These are phyloP conservation scores for Pichia cabralensis DNA, from an alignment of 805 yeast genomes.

Conservation along the genomic window DNA sequence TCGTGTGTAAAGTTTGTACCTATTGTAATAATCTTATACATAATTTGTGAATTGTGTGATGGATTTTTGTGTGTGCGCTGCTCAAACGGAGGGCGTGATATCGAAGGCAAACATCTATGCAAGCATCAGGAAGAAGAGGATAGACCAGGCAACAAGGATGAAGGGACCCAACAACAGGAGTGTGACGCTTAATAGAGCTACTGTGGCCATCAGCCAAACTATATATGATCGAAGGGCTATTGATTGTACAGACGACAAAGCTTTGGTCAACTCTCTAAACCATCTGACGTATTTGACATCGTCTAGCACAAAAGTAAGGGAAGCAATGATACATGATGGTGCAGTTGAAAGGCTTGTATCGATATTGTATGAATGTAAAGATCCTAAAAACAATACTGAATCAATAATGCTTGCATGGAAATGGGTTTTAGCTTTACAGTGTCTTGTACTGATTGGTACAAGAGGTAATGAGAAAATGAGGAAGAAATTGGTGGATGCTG, in stretches of 20 bases:
- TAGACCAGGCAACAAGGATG: too few relatives aligned
- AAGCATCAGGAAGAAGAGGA: too few relatives aligned
- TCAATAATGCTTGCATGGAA: constrained; percentile 78
- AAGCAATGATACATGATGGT: constrained; percentile 81
- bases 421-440: constrained; percentile 93
- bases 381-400: constrained; percentile 23
- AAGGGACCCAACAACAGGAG: constrained; percentile 84
- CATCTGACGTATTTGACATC: constrained; percentile 83
- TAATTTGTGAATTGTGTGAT: too few relatives aligned
- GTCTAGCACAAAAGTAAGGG: constrained; percentile 80
- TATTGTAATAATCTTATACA: too few relatives aligned
- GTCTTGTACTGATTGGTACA: constrained; percentile 83
- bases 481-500: constrained; percentile 81
- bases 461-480: constrained; percentile 85
- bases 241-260: constrained; percentile 82
- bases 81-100: too few relatives aligned
- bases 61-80: too few relatives aligned
- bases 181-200: constrained; percentile 72
- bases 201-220: constrained; percentile 82
- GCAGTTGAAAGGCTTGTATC: constrained; percentile 83
- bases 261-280: constrained; percentile 83
- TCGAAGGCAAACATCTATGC: too few relatives aligned
- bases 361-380: constrained; percentile 71
- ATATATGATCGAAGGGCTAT: constrained; percentile 87
- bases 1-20: constrained; percentile 30